Conservation (phyloP, 108 stramenopile genomes). For the Licmophora abbreviata region DNA sequence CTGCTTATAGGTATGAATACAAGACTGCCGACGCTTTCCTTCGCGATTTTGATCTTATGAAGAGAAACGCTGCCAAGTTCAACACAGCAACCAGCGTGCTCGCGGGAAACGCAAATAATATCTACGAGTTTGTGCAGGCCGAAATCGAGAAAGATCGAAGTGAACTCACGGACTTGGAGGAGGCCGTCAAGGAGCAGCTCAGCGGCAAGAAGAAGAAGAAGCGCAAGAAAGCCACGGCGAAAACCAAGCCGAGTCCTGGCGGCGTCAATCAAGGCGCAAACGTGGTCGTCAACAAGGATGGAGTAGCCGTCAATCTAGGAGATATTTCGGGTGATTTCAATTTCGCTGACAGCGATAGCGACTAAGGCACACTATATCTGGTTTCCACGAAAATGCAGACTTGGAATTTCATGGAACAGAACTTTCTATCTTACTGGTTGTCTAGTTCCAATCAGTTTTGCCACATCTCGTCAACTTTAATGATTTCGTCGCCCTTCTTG, state of each 20-base stretch:
- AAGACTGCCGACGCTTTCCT: constrained; percentile 59
- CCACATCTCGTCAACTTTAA: constrained; percentile 15
- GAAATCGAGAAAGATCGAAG: constrained; percentile 48
- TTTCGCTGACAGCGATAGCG: neutral
- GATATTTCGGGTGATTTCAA: neutral
- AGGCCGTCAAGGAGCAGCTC: constrained; percentile 67
- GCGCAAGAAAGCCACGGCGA: constrained; percentile 7
- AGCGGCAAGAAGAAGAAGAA: constrained; percentile 35
- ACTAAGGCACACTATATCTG: too few species aligned
- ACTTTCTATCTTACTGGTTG: too few species aligned
- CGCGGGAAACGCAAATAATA: constrained; percentile 58
- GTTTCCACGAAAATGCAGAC: too few species aligned
- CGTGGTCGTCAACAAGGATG: constrained; percentile 1
- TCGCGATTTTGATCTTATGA: constrained; percentile 79
- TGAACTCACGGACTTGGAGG: constrained; percentile 66
- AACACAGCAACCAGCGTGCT: constrained; percentile 48
- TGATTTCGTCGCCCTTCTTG: constrained; percentile 41
- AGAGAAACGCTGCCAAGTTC: constrained; percentile 77
- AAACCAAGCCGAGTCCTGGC: neutral
- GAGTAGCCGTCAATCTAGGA: constrained; percentile 1
- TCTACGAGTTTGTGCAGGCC: constrained; percentile 56
- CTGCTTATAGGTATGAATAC: too few species aligned
- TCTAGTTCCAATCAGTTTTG: neutral
- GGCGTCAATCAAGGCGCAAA: neutral
- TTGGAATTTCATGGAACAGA: too few species aligned